These are phyloP conservation scores for Trichosporon inkin DNA, from an alignment of 1,284 basidiomycete species.

Conservation along the genomic window DNA sequence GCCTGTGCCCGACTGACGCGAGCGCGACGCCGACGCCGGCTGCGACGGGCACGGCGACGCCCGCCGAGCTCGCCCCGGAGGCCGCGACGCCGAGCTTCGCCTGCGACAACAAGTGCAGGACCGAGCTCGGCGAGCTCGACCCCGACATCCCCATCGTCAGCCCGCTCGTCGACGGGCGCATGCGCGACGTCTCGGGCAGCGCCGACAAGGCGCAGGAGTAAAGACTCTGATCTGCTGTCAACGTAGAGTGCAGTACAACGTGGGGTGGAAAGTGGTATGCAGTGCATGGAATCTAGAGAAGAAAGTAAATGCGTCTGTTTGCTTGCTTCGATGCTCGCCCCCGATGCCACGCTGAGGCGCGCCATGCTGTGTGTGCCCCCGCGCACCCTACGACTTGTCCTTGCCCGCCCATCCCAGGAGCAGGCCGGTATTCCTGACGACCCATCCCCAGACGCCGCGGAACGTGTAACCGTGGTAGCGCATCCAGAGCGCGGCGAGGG, in stretches of 20 bases:
- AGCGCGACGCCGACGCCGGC: not conserved
- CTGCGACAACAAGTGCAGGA: constrained; percentile 32
- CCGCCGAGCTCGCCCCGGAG: not conserved
- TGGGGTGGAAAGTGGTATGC: not conserved
- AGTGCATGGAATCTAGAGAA: constrained; percentile 8
- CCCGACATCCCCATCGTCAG: constrained; percentile 63
- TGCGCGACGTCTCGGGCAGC: constrained; percentile 58
- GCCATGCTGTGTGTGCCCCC: no score
- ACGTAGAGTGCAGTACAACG: no score
- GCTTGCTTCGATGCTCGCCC: not conserved
- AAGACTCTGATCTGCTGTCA: no score
- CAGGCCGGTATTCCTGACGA: constrained; percentile 25
- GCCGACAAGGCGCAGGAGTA: not conserved
- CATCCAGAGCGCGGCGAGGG: constrained; percentile 41
- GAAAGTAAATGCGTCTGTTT: not conserved
- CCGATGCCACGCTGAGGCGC: not conserved
- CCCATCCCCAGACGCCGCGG: constrained; percentile 43
- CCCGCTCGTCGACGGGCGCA: constrained; percentile 66
- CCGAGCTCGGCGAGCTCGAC: constrained; percentile 44
- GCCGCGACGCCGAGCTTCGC: constrained; percentile 22
- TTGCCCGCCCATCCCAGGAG: not conserved
- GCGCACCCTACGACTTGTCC: not conserved
- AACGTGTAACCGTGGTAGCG: constrained; percentile 46
- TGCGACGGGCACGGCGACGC: not conserved
- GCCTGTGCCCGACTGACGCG: not conserved